Conservation (phyloP, 768 basidiomycete species). For the Panus rudis region DNA sequence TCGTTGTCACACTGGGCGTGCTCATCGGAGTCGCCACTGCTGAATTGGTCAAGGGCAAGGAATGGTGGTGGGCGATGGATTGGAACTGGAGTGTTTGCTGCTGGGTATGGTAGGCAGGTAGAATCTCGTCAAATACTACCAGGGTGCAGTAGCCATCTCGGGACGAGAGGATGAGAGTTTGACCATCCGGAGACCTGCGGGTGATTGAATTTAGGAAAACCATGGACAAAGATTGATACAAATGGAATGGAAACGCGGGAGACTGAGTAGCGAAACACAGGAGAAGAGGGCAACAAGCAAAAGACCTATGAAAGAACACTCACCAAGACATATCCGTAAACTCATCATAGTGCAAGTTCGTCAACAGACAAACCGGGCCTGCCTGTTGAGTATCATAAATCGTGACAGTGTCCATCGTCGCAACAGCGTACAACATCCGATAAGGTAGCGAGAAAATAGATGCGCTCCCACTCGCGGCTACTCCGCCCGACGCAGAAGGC, state of each 20-base stretch:
- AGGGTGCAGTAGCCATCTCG: slow-evolving; percentile 97
- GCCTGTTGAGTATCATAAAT: slow-evolving; percentile 98
- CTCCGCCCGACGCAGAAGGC: slow-evolving; percentile 9
- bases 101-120: slow-evolving; percentile 82
- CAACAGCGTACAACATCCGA: slow-evolving; percentile 90
- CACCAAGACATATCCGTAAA: slow-evolving; percentile 97
- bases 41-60: slow-evolving; percentile 27
- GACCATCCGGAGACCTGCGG: slow-evolving; percentile 90
- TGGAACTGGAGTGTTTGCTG: slow-evolving; percentile 88
- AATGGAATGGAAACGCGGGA: not conserved
- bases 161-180: slow-evolving; percentile 84
- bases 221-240: slow-evolving; percentile 1
- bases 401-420: slow-evolving; percentile 91
- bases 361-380: slow-evolving; percentile 83
- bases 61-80: slow-evolving; percentile 83
- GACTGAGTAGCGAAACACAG: slow-evolving; percentile 1
- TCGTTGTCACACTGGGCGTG: slow-evolving; percentile 19
- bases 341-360: slow-evolving; percentile 93
- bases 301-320: slow-evolving; percentile 26
- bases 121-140: slow-evolving; percentile 89
- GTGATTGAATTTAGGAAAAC: too few species aligned
- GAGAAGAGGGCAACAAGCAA: not conserved
- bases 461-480: too few species aligned
- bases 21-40: slow-evolving; percentile 20
- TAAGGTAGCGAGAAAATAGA: slow-evolving; percentile 89